Conservation (phyloP, 805 yeast genomes). For the Candida silvicultrix region DNA sequence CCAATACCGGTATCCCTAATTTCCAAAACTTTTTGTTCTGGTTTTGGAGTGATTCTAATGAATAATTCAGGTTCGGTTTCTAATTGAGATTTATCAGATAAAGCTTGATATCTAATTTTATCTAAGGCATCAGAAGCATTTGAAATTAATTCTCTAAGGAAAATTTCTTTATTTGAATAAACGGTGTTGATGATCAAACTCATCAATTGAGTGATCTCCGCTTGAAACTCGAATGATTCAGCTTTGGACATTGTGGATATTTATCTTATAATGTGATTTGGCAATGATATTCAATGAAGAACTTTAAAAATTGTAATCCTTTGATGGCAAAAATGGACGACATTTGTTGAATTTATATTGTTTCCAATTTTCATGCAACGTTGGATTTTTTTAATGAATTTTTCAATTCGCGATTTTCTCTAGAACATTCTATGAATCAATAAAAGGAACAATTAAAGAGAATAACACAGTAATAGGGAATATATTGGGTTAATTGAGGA, state of each 20-base stretch:
- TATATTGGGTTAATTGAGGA: too few relatives aligned
- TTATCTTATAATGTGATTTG: too few relatives aligned
- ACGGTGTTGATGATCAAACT: slow-evolving; percentile 99
- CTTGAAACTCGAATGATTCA: slow-evolving; percentile 96
- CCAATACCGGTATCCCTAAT: slow-evolving; percentile 99
- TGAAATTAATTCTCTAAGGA: slow-evolving; percentile 97
- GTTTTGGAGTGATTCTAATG: slow-evolving; percentile 95
- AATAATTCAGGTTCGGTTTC: slow-evolving; percentile 95
- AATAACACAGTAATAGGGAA: too few relatives aligned
- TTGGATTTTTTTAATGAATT: not conserved
- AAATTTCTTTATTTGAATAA: slow-evolving; percentile 98
- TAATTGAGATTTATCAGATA: slow-evolving; percentile 84
- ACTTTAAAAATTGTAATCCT: not conserved
- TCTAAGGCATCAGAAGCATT: slow-evolving; percentile 99
- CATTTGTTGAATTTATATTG: slow-evolving; percentile 1
- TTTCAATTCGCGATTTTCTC: slow-evolving; percentile 1
- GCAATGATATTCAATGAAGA: too few relatives aligned
- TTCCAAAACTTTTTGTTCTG: slow-evolving; percentile 90
- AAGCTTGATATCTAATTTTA: slow-evolving; percentile 95
- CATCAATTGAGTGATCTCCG: slow-evolving; percentile 99
- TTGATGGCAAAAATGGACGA: not conserved
- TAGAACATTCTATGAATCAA: slow-evolving; percentile 2
- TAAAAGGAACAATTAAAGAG: not conserved
- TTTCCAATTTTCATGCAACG: slow-evolving; percentile 1
- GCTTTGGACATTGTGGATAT: slow-evolving; percentile 16